Evolutionary conservation across 495 filamentous ascomycete species (phyloP), one percentile per base, ranked within the genome.

Genomic region (Podospora conica): DNA sequence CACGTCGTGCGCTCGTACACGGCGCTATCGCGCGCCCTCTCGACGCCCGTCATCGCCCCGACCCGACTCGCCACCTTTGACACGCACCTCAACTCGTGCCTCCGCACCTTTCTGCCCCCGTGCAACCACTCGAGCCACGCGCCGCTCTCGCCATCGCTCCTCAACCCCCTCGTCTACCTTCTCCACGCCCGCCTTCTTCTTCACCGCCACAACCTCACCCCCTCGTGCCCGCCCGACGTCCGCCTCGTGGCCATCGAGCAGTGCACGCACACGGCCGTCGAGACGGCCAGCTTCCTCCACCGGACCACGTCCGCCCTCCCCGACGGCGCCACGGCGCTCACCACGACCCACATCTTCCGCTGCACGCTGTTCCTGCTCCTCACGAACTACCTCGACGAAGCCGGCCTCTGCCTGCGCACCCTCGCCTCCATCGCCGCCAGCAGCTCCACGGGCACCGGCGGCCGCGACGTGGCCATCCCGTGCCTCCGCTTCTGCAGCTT

Each of bases 301-400:
- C 87, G 94, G 12, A 86, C 84, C 20, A 86, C 73, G 12, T 64
- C 75, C 3, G 70, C 73, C 25, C 74, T 83, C 2, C 73, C 76
- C 58, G 74, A 81, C 59, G 75, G 77, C 11, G 80, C 81, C 15
- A 81, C 80, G 1, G 71, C 77, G 8, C 75, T 83, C 9, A 82
- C 95, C 10, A 90, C 92, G 67, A 89, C 88, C 3, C 96, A 98
- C 72, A 81, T 96, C 61, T 98, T 94, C 89, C 91, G 96, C 29
- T 96, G 91, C 71, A 85, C 88, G 9, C 81, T 98, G 1, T 86
- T 97, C 66, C 81, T 97, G 10, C 84, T 91, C 22, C 87, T 94
- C 63, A 86, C 86, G 0, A 84, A 87, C 57, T 86, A 90, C 56
- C 94, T 87, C 73, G 83, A 86, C 6, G 80, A 86, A 0, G 93